These are phyloP conservation scores for Saccharomyces hybrid DNA, from an alignment of 1,139 yeast genomes.

Conservation along the genomic window DNA sequence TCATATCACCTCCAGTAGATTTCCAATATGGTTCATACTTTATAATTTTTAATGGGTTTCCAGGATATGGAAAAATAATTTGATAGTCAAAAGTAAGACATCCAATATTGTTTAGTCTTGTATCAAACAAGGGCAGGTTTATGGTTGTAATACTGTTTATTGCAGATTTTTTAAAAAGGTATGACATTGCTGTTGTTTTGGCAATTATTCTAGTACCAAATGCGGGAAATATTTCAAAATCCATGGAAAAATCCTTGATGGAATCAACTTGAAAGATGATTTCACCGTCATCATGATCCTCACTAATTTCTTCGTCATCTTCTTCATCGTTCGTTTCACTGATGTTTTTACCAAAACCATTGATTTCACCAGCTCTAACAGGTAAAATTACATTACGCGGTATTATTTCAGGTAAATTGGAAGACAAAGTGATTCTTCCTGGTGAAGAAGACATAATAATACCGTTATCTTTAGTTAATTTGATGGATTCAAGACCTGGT, in stretches of 20 bases:
- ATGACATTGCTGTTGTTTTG: constrained; percentile 67
- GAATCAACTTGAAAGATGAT: constrained; percentile 83
- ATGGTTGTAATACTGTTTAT: constrained; percentile 35
- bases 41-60: constrained; percentile 74
- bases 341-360: background rate
- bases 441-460: constrained; percentile 38
- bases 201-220: constrained; percentile 91
- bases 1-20: constrained; percentile 33
- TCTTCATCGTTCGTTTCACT: constrained; percentile 4
- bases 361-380: constrained; percentile 1
- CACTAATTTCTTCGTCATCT: constrained; percentile 27
- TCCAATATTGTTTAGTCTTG: constrained; percentile 76
- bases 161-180: constrained; percentile 39
- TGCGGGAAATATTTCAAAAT: constrained; percentile 90
- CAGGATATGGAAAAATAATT: constrained; percentile 83
- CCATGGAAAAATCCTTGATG: constrained; percentile 69
- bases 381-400: constrained; percentile 84
- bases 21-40: constrained; percentile 97
- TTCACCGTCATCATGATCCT: constrained; percentile 48
- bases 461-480: constrained; percentile 40
- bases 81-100: constrained; percentile 71
- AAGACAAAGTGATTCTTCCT: constrained; percentile 70
- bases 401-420: constrained; percentile 61
- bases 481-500: constrained; percentile 51
- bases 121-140: constrained; percentile 72